These are phyloP conservation scores for Melanogaster broomeanus DNA, from an alignment of 768 basidiomycete genomes.

Conservation along the genomic window DNA sequence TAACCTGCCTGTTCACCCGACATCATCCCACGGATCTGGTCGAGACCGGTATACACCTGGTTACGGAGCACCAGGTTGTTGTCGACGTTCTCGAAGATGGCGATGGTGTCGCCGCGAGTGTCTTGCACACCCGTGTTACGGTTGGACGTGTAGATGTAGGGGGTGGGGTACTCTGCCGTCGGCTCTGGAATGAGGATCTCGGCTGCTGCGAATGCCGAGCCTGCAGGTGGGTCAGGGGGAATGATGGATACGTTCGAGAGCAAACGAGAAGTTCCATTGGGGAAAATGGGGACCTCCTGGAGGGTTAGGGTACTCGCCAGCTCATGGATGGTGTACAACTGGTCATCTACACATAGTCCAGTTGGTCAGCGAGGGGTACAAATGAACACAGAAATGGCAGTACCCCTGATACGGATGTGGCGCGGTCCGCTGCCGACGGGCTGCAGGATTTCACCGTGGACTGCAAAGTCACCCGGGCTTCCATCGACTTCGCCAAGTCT, in stretches of 20 bases:
- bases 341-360: conserved; percentile 44
- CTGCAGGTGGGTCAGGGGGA: conserved; percentile 40
- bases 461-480: conserved; percentile 45
- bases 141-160: conserved; percentile 69
- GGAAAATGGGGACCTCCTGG: conserved; percentile 48
- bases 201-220: conserved; percentile 49
- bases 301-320: conserved; percentile 57
- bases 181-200: conserved; percentile 64
- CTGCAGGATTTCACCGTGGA: conserved; percentile 63
- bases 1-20: conserved; percentile 44
- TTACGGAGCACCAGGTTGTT: conserved; percentile 41
- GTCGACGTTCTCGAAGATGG: conserved; percentile 53
- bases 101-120: conserved; percentile 62
- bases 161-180: conserved; percentile 44
- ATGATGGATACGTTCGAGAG: conserved; percentile 52
- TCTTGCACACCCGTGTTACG: conserved; percentile 56
- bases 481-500: conserved; percentile 47
- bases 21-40: conserved; percentile 69
- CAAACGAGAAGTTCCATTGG: conserved; percentile 52
- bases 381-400: background rate
- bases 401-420: conserved; percentile 43
- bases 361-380: background rate
- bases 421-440: conserved; percentile 66
- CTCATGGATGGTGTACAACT: conserved; percentile 57
- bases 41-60: conserved; percentile 63